These are phyloP conservation scores for Aphanomyces invadans DNA, from an alignment of 352 stramenopile genomes.

Conservation along the genomic window DNA sequence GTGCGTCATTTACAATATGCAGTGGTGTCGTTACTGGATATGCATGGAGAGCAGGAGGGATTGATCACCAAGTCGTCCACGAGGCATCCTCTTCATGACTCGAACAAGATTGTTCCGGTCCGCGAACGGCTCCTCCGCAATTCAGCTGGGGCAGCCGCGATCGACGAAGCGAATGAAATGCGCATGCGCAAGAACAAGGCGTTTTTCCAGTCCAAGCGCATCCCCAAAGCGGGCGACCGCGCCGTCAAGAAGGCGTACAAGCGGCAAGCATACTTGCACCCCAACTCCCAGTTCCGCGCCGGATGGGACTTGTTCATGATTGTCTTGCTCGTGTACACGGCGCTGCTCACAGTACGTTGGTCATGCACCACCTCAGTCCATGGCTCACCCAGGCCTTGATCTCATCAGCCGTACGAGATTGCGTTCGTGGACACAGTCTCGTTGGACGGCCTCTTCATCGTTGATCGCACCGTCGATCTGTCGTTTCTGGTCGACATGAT, in stretches of 20 bases:
- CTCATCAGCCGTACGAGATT: conserved; percentile 20
- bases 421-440: conserved; percentile 19
- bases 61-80: background rate
- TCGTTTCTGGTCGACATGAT: conserved; percentile 27
- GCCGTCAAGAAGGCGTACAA: background rate
- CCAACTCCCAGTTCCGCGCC: conserved; percentile 18
- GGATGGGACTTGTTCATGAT: conserved; percentile 25
- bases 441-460: conserved; percentile 23
- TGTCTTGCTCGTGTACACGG: conserved; percentile 15
- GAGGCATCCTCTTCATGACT: background rate
- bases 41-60: background rate
- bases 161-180: conserved; percentile 16
- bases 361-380: background rate
- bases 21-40: too few relatives aligned
- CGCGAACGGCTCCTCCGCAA: conserved; percentile 1
- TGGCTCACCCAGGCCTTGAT: background rate
- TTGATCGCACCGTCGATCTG: conserved; percentile 22
- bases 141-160: background rate
- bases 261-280: conserved; percentile 16
- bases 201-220: background rate
- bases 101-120: conserved; percentile 13
- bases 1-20: background rate
- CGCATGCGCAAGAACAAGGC: conserved; percentile 23
- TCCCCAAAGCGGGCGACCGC: background rate
- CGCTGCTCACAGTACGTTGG: conserved; percentile 8